Evolutionary conservation across 208 protist genomes (phyloP).

Genomic region (Trypanosoma avium): DNA sequence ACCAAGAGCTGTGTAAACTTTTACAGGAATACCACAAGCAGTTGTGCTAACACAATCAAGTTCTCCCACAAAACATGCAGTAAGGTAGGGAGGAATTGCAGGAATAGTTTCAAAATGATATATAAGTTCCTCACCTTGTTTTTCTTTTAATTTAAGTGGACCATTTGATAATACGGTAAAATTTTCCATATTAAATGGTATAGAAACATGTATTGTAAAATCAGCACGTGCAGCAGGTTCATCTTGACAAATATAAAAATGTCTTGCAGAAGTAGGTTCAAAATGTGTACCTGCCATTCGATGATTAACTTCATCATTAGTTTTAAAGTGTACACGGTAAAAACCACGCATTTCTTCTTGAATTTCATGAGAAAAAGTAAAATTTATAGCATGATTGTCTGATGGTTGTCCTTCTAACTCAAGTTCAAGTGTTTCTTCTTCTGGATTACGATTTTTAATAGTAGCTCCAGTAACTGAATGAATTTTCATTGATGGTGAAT

Average conservation of each 20-base stretch:
- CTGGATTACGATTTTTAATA: conserved; percentile 42
- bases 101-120: conserved; percentile 87
- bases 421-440: conserved; percentile 58
- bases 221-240: conserved; percentile 95
- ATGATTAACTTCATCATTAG: conserved; percentile 64
- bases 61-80: conserved; percentile 94
- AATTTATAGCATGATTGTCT: conserved; percentile 37
- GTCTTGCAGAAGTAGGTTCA: conserved; percentile 93
- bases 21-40: conserved; percentile 64
- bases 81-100: conserved; percentile 95
- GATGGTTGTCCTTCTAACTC: conserved; percentile 27
- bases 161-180: conserved; percentile 85
- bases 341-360: conserved; percentile 92
- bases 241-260: conserved; percentile 97
- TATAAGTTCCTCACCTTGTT: conserved; percentile 28
- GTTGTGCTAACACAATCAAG: conserved; percentile 77
- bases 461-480: conserved; percentile 44
- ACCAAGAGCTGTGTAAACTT: conserved; percentile 72
- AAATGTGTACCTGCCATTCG: conserved; percentile 96
- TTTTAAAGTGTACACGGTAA: conserved; percentile 78
- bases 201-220: conserved; percentile 90
- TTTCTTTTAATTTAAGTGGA: conserved; percentile 47
- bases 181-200: conserved; percentile 58
- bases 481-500: conserved; percentile 58
- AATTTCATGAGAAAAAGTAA: conserved; percentile 82